These are phyloP conservation scores for Ceriops tagal DNA, from an alignment of 345 rosid genomes.

Conservation along the genomic window DNA sequence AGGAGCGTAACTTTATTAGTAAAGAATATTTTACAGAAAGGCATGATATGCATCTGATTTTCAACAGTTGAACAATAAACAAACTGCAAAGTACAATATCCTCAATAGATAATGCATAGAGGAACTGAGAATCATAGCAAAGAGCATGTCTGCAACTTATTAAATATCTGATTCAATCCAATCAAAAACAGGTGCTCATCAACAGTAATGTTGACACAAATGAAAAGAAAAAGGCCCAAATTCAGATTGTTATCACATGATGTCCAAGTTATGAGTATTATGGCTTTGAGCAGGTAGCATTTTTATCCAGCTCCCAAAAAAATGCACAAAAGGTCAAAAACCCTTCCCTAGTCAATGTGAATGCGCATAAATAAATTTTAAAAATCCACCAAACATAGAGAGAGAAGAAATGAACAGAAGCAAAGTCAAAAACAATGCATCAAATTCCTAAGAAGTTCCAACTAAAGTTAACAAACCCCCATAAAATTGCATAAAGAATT, in stretches of 20 bases:
- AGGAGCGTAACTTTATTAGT: neutral
- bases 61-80: neutral
- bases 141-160: conserved; percentile 3
- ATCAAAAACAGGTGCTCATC: no score
- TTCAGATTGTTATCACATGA: no score
- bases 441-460: no score
- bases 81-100: neutral
- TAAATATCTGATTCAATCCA: neutral
- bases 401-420: no score
- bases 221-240: neutral
- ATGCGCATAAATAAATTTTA: no score
- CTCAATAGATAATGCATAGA: neutral
- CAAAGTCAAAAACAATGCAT: no score
- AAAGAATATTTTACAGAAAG: neutral
- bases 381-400: no score
- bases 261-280: neutral
- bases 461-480: no score
- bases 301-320: neutral
- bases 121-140: neutral
- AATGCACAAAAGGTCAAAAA: no score
- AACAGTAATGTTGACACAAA: neutral
- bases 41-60: neutral
- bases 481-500: no score
- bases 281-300: neutral
- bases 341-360: no score